Evolutionary conservation across 2,329 filamentous ascomycete genomes (phyloP), one percentile per base, ranked within the genome.

Genomic region (Epicoccum sorghinum): DNA sequence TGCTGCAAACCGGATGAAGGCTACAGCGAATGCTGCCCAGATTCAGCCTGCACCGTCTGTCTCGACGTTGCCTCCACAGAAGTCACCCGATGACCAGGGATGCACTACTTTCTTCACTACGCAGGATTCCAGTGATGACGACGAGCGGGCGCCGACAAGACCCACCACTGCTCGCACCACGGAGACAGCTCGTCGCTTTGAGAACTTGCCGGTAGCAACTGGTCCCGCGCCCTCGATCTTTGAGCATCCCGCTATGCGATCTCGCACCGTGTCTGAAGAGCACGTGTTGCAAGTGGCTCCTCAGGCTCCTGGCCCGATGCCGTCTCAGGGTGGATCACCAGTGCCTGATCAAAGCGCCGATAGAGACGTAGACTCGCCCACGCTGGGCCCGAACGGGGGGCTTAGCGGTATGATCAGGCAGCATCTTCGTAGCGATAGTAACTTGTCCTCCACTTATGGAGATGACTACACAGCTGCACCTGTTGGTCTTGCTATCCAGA

Each of bases 331-430:
- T 23, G 39, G 44, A 1, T 59, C 57, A 4, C 52, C 54, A 8
- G 55, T 55, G 9, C 43, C 64, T 49, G 58, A 61, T 13, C 52
- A 66, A 22, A 33, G 56, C 2, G 60, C 66, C 22, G 67, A 65
- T 30, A 50, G 55, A 6, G 74, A 72, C n/a, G 47, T 77, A 18
- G 91, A 96, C 66, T 96, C 92, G 0, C 92, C 93, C 0, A 96
- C 91, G 0, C 77, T 96, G 5, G 89, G 89, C 2, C 88, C 89
- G 0, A 79, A 79, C 33, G 91, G 47, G 18, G 47, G 90, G 1
- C 80, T 97, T 13, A 93, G 88, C 66, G 89, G 89, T 2, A 84
- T 96, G 79, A 87, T 96, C 40, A 86, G 89, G 29, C 88, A 93
- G 58, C 95, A 98, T 78, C 78, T 98, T 36, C 86, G 95, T 45